Conservation (phyloP, 306 rosid species). For the Lupinus albus region DNA sequence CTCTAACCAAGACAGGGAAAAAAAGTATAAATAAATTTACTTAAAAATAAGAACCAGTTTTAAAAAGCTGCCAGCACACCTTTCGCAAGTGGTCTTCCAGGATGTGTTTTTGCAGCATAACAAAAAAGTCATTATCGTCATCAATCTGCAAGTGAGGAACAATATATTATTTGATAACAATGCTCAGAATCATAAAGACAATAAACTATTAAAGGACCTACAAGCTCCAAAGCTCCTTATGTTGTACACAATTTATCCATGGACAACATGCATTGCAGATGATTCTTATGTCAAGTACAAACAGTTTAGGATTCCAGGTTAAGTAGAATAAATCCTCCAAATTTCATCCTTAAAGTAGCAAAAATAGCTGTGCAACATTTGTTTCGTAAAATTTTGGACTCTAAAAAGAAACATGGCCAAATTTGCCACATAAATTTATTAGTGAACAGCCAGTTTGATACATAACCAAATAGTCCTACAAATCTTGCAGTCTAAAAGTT, state of each 20-base stretch:
- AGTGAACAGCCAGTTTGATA: conserved; percentile 7
- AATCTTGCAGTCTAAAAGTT: conserved; percentile 21
- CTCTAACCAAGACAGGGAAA: conserved; percentile 7
- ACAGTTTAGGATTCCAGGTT: conserved; percentile 19
- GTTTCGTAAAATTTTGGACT: background rate
- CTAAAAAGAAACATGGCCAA: conserved; percentile 8
- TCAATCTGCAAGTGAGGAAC: conserved; percentile 60
- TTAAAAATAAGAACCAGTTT: conserved; percentile 17
- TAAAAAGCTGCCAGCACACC: conserved; percentile 49
- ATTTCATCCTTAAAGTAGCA: conserved; percentile 21
- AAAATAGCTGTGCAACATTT: background rate
- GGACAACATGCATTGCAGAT: conserved; percentile 19
- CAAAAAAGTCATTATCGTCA: conserved; percentile 58
- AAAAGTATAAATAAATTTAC: conserved; percentile 1
- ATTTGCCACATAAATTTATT: background rate
- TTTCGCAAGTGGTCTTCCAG: conserved; percentile 81
- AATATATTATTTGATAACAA: conserved; percentile 19
- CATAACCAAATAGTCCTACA: conserved; percentile 24
- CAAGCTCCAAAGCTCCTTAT: conserved; percentile 24
- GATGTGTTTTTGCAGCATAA: conserved; percentile 71
- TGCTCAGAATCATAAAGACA: conserved; percentile 24
- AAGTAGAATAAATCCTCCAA: conserved; percentile 24
- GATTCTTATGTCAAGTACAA: background rate
- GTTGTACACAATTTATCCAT: conserved; percentile 19
- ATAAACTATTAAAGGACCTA: conserved; percentile 27